phyloP scores from a whole-genome alignment of 2,329 filamentous ascomycete genomes.

The Claviceps spartinae region DNA sequence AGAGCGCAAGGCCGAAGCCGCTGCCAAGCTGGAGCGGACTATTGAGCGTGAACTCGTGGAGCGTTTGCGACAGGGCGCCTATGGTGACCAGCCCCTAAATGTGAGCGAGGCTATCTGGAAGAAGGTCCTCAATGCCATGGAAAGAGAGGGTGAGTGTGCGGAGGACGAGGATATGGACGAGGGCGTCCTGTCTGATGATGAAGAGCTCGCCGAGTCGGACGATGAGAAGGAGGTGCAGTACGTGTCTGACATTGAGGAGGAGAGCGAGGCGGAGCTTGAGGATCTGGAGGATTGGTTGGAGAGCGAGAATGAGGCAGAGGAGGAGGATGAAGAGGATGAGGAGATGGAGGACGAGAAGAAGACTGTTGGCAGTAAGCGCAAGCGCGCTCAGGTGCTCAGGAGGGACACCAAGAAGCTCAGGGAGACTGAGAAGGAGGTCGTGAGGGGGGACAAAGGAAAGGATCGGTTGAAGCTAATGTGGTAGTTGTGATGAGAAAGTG shows the following conservation, averaged over 20 bases:
- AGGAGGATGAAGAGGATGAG: slow-evolving; percentile 46
- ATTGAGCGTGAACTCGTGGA: slow-evolving; percentile 94
- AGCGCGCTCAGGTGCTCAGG: slow-evolving; percentile 35
- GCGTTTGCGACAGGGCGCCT: slow-evolving; percentile 77
- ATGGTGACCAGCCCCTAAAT: slow-evolving; percentile 88
- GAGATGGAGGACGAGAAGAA: slow-evolving; percentile 44
- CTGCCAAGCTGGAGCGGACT: slow-evolving; percentile 86
- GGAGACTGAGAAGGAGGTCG: slow-evolving; percentile 55
- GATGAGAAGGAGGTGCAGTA: slow-evolving; percentile 74
- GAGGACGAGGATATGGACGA: slow-evolving; percentile 82
- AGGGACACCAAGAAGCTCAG: slow-evolving; percentile 30
- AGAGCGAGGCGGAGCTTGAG: slow-evolving; percentile 63
- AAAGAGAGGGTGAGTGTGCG: slow-evolving; percentile 70
- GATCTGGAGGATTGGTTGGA: slow-evolving; percentile 91
- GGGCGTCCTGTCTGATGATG: slow-evolving; percentile 69
- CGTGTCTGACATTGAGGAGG: slow-evolving; percentile 79
- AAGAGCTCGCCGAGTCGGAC: slow-evolving; percentile 58
- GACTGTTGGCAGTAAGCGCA: slow-evolving; percentile 42
- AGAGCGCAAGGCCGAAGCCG: slow-evolving; percentile 64
- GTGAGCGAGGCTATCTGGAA: slow-evolving; percentile 94
- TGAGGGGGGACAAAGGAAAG: slow-evolving; percentile 59
- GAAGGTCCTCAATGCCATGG: slow-evolving; percentile 83
- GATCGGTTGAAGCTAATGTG: slow-evolving; percentile 28
- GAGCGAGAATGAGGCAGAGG: slow-evolving; percentile 47
- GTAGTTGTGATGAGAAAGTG: slow-evolving; percentile 13